Conservation (phyloP, 805 yeast species). For the Debaryomyces maramus region DNA sequence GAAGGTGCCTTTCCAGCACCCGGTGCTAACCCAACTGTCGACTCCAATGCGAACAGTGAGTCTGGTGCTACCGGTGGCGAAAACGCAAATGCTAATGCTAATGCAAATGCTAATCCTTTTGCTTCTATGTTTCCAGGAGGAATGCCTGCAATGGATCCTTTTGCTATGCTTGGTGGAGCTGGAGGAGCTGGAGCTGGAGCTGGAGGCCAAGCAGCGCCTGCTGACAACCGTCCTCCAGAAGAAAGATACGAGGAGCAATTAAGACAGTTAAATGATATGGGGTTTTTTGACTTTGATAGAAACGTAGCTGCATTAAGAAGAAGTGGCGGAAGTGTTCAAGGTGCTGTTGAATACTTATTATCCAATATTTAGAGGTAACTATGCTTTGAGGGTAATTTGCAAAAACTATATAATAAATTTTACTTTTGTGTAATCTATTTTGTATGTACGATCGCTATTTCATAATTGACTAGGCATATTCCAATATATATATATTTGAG, state of each 20-base stretch:
- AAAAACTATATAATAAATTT: no score
- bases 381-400: neutral
- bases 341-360: constrained; percentile 86
- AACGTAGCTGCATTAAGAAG: constrained; percentile 91
- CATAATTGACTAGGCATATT: neutral
- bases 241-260: constrained; percentile 44
- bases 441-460: neutral
- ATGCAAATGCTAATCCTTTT: constrained; percentile 34
- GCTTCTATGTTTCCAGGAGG: constrained; percentile 38
- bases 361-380: constrained; percentile 13
- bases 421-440: constrained; percentile 2
- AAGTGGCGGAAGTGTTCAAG: constrained; percentile 96
- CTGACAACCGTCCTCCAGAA: constrained; percentile 46
- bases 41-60: constrained; percentile 12
- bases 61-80: constrained; percentile 13
- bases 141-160: constrained; percentile 50
- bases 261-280: constrained; percentile 50
- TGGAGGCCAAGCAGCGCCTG: constrained; percentile 29
- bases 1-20: constrained; percentile 28
- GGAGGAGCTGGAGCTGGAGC: constrained; percentile 28
- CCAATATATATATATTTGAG: neutral
- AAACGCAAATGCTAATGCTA: constrained; percentile 11
- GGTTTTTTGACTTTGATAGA: constrained; percentile 87
- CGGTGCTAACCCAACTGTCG: constrained; percentile 38
- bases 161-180: constrained; percentile 50